Conservation (phyloP, 345 rosid genomes). For the Moringa oleifera region DNA sequence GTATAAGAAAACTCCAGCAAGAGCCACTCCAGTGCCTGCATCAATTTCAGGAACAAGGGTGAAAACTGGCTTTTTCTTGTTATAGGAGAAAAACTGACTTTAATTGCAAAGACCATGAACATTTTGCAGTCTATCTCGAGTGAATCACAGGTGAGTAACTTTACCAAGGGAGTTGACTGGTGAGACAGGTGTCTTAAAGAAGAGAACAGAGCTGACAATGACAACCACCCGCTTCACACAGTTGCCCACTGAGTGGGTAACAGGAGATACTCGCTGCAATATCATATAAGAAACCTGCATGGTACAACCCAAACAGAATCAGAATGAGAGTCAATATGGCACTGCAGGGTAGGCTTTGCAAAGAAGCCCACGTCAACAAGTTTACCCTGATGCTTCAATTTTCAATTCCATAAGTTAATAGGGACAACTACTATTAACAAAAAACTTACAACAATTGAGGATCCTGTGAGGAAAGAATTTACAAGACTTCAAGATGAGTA, state of each 20-base stretch:
- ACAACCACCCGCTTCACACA: constrained; percentile 99
- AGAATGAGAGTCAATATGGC: neutral
- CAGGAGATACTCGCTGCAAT: constrained; percentile 93
- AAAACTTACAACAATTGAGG: neutral
- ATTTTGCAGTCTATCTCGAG: neutral
- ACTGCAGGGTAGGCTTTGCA: neutral
- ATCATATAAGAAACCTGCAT: constrained; percentile 95
- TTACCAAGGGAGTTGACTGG: constrained; percentile 83
- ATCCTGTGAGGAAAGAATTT: neutral
- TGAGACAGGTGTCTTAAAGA: constrained; percentile 84
- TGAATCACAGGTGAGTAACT: neutral
- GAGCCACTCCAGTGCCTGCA: constrained; percentile 91
- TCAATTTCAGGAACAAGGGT: neutral
- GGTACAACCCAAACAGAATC: constrained; percentile 10
- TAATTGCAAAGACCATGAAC: neutral
- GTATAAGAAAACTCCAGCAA: constrained; percentile 91
- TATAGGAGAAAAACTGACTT: too few relatives aligned
- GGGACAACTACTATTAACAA: neutral
- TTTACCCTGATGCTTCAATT: neutral
- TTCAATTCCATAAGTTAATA: neutral
- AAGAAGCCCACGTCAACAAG: neutral
- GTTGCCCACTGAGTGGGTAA: constrained; percentile 96
- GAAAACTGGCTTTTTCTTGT: too few relatives aligned
- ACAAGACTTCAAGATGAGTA: neutral
- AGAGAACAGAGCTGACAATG: constrained; percentile 94